Percentiles rank a stretch among this genome's conserved stretches.
These are phyloP conservation scores for Apiotrichum akiyoshidainum DNA, from an alignment of 1,284 basidiomycete genomes.

Conservation along the genomic window DNA sequence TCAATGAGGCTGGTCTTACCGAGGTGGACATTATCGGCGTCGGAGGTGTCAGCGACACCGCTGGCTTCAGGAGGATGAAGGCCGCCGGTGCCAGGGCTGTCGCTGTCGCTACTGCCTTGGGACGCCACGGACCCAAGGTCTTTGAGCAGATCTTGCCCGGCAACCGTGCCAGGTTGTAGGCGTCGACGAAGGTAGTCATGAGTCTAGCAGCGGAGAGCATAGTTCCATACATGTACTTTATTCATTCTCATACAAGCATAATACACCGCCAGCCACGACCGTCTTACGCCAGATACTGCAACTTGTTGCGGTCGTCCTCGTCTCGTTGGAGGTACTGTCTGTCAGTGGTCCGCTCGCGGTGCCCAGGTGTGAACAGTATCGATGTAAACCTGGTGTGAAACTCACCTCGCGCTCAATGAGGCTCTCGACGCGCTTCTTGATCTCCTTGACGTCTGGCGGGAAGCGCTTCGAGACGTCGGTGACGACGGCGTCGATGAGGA, in stretches of 20 bases:
- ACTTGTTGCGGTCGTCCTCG: conserved; percentile 64
- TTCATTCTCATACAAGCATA: too few relatives aligned
- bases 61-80: conserved; percentile 14
- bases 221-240: too few relatives aligned
- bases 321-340: conserved; percentile 60
- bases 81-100: conserved; percentile 13
- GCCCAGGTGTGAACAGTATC: too few relatives aligned
- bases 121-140: conserved; percentile 7
- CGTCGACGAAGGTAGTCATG: too few relatives aligned
- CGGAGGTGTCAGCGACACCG: conserved; percentile 15
- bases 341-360: neutral
- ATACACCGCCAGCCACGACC: too few relatives aligned
- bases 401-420: conserved; percentile 70
- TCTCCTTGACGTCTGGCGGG: conserved; percentile 58
- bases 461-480: conserved; percentile 62
- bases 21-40: conserved; percentile 18
- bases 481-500: conserved; percentile 60
- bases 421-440: conserved; percentile 77
- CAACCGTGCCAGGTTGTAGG: neutral
- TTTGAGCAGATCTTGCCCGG: conserved; percentile 8
- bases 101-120: conserved; percentile 15
- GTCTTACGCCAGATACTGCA: conserved; percentile 69
- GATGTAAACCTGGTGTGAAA: conserved; percentile 59
- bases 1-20: conserved; percentile 6
- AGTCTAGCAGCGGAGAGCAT: too few relatives aligned